Evolutionary conservation across 768 basidiomycete genomes (phyloP), one percentile per base, ranked within the genome.

Genomic region (Mycena albidolilacea): DNA sequence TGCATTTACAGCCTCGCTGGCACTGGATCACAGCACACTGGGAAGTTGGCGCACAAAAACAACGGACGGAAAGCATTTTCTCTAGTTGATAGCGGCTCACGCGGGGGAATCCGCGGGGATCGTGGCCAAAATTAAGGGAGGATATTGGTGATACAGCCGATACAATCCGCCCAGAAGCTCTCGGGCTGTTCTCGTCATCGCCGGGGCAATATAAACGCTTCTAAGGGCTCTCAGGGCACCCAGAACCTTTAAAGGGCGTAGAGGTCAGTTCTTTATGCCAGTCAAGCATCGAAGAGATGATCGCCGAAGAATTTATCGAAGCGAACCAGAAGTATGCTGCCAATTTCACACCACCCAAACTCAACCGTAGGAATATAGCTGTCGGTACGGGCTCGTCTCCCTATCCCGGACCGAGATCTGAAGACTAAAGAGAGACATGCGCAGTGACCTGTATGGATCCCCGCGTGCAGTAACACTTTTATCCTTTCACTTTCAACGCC

Each of bases 371-470:
- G 77, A 83, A 84, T 71, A 77, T 84, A 21, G 78, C 81, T 38
- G 79, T 86, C 69, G 80, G 84, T 86, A n/a, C 23, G 60, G n/a
- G 14, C 30, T 14, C 37, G 5, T 44, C 41, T n/a, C 7, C 0
- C 7, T 1, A 50, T 50, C 15, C 43, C 7, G 48, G 35, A 3
- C 2, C 12, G n/a, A 48, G 21, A 6, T 17, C n/a, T 15, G 11
- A 9, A 21, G 38, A 38, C 60, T 71, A 5, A 69, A 39, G 44
- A 41, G 14, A 4, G 8, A 37, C n/a, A 48, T 14, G 14, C 15
- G 17, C 11, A 86, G 85, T 88, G 44, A 87, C 87, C 21, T 89
- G 88, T 80, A 89, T 89, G 88, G 89, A 90, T 75, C 87, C 88
- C 50, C 86, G 89, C 48, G 79, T 89, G 70, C 83, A 89, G 87